Base-by-base conservation (phyloP, 352 stramenopile genomes). In the Thalassiosira mediterranea region DNA sequence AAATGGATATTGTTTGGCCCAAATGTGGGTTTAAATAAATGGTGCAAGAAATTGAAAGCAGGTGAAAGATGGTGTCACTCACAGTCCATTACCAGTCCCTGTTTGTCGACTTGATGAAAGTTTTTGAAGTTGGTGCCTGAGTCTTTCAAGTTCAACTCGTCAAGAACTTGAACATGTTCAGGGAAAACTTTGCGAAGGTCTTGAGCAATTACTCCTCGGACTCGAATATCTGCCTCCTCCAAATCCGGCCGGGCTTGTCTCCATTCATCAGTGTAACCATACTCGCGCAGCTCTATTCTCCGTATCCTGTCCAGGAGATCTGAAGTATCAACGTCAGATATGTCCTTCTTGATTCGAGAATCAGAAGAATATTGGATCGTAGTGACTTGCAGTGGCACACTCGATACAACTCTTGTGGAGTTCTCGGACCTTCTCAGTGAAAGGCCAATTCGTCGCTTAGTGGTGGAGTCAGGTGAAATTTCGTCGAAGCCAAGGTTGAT, bases 21-120 rank as follows among this genome's bases (percentile, higher is more conserved):
- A n/a, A n/a, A n/a, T n/a, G n/a, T n/a, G n/a, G n/a, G n/a, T n/a
- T n/a, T n/a, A n/a, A n/a, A n/a, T n/a, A n/a, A n/a, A n/a, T n/a
- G n/a, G n/a, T n/a, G n/a, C n/a, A n/a, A n/a, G n/a, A n/a, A n/a
- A n/a, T n/a, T n/a, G n/a, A n/a, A n/a, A n/a, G n/a, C n/a, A n/a
- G n/a, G n/a, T n/a, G n/a, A n/a, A n/a, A n/a, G n/a, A n/a, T n/a
- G n/a, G n/a, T n/a, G n/a, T n/a, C n/a, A n/a, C n/a, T n/a, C n/a
- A n/a, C n/a, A 76, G 78, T 98, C 95, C 38, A 98, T 91, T 2
- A 93, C 89, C 4, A 98, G 93, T 21, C 88, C 86, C 47, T 96
- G 92, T 67, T 98, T 97, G 83, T 98, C 95, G 29, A 98, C 94
- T 88, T 98, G 93, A 60, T 96, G 90, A 68, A 98, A 98, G 46